Percentiles rank a stretch among this genome's conserved stretches.
These are phyloP conservation scores for Penicillium chermesinum DNA, from an alignment of 495 filamentous ascomycete genomes.

Conservation along the genomic window DNA sequence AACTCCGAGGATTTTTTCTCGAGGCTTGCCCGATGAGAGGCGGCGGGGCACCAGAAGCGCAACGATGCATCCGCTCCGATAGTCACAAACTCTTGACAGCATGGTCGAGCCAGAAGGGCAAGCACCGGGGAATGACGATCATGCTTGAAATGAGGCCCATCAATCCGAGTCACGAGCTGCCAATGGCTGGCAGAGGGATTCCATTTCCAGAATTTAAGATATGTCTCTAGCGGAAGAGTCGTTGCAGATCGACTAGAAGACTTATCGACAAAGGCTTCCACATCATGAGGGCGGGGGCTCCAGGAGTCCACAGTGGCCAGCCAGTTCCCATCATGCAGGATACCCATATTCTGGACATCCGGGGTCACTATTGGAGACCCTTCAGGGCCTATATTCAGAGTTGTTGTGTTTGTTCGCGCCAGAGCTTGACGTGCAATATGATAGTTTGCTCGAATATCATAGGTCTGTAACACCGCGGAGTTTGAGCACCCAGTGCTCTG, in stretches of 20 bases:
- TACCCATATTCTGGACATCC: slow-evolving; percentile 62
- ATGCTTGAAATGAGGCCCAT: slow-evolving; percentile 65
- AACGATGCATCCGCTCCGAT: slow-evolving; percentile 74
- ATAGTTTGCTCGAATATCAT: slow-evolving; percentile 66
- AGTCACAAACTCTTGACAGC: slow-evolving; percentile 66
- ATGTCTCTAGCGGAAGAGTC: slow-evolving; percentile 55
- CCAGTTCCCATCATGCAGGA: slow-evolving; percentile 80
- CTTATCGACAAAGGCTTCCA: slow-evolving; percentile 46
- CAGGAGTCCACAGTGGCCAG: slow-evolving; percentile 88
- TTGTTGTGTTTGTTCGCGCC: slow-evolving; percentile 80
- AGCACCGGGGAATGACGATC: slow-evolving; percentile 56
- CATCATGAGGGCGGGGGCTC: slow-evolving; percentile 63
- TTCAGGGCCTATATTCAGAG: slow-evolving; percentile 65
- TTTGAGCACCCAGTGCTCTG: slow-evolving; percentile 23
- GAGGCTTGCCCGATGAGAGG: slow-evolving; percentile 57
- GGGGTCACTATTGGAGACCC: slow-evolving; percentile 65
- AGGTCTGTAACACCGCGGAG: slow-evolving; percentile 69
- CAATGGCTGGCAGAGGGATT: slow-evolving; percentile 55
- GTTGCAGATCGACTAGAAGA: slow-evolving; percentile 25
- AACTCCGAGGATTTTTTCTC: slow-evolving; percentile 48
- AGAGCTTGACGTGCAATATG: slow-evolving; percentile 81
- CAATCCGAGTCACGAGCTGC: slow-evolving; percentile 74
- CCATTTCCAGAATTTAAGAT: slow-evolving; percentile 89
- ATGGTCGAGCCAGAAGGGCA: slow-evolving; percentile 63
- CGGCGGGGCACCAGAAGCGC: slow-evolving; percentile 70